These are phyloP conservation scores for Didymella glomerata DNA, from an alignment of 2,329 filamentous ascomycete genomes.

Conservation along the genomic window DNA sequence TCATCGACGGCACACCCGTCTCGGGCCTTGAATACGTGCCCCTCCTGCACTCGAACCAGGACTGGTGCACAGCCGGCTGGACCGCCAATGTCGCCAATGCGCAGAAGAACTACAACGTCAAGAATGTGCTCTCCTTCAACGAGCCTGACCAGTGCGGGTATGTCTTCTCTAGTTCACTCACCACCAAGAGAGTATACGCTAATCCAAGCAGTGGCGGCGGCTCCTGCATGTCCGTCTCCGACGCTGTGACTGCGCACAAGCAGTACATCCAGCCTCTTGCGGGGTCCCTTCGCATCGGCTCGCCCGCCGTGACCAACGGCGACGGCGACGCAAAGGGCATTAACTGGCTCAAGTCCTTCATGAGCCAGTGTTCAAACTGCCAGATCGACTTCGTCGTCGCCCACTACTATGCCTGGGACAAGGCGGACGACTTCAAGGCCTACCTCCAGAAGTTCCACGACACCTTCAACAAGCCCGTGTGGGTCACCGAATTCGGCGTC, in stretches of 20 bases:
- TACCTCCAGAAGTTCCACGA: slow-evolving; percentile 50
- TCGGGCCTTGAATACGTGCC: slow-evolving; percentile 67
- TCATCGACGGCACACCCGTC: slow-evolving; percentile 54
- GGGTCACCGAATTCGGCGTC: slow-evolving; percentile 50
- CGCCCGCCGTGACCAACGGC: slow-evolving; percentile 49
- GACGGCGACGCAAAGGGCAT: slow-evolving; percentile 34
- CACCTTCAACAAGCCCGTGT: slow-evolving; percentile 43
- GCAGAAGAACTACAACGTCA: slow-evolving; percentile 41
- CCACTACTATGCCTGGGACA: slow-evolving; percentile 50
- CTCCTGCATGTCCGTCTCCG: slow-evolving; percentile 35
- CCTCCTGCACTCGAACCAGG: slow-evolving; percentile 51
- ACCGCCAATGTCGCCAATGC: slow-evolving; percentile 39
- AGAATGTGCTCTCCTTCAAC: slow-evolving; percentile 49
- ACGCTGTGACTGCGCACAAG: slow-evolving; percentile 37
- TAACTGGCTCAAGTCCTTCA: slow-evolving; percentile 44
- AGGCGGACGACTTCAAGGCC: slow-evolving; percentile 46
- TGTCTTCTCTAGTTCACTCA: slow-evolving; percentile 16
- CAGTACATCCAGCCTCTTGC: slow-evolving; percentile 40
- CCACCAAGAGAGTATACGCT: background rate
- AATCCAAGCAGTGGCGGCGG: slow-evolving; percentile 35
- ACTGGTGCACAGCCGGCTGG: slow-evolving; percentile 43
- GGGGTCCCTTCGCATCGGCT: slow-evolving; percentile 42
- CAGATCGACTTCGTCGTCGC: slow-evolving; percentile 48
- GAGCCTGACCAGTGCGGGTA: slow-evolving; percentile 50
- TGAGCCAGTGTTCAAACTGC: slow-evolving; percentile 39